Evolutionary conservation across 768 basidiomycete genomes (phyloP).

Genomic region (Boletus rex-veris): DNA sequence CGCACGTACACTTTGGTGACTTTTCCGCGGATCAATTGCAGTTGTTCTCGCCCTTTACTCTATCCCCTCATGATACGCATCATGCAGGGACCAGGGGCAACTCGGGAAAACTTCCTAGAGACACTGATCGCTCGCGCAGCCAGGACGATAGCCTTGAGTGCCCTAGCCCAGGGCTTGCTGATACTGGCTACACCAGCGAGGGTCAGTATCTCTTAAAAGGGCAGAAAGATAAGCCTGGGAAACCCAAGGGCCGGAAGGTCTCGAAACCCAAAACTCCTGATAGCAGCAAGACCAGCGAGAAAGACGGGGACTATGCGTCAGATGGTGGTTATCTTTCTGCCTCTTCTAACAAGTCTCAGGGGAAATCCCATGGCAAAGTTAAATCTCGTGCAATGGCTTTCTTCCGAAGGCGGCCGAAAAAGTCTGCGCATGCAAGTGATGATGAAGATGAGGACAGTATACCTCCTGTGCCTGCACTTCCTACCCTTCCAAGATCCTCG

Average conservation of each 20-base stretch:
- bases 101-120: constrained; percentile 5
- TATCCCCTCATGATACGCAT: constrained; percentile 8
- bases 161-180: constrained; percentile 17
- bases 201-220: constrained; percentile 32
- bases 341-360: constrained; percentile 31
- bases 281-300: constrained; percentile 14
- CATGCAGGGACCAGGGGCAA: neutral
- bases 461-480: constrained; percentile 33
- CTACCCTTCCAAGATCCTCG: constrained; percentile 25
- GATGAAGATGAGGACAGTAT: constrained; percentile 30
- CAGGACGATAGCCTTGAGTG: constrained; percentile 22
- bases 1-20: constrained; percentile 30
- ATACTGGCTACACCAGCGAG: constrained; percentile 29
- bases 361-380: constrained; percentile 26
- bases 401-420: constrained; percentile 32
- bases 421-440: constrained; percentile 22
- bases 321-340: constrained; percentile 34
- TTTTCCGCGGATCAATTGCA: constrained; percentile 30
- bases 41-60: constrained; percentile 23
- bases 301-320: constrained; percentile 23
- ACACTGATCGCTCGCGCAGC: constrained; percentile 15
- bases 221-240: constrained; percentile 20
- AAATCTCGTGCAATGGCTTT: constrained; percentile 34
- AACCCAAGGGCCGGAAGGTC: constrained; percentile 18
- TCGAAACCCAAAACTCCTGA: constrained; percentile 18